Evolutionary conservation across 129 eudicot genomes (phyloP).

Genomic region (Ambrosia artemisiifolia): DNA sequence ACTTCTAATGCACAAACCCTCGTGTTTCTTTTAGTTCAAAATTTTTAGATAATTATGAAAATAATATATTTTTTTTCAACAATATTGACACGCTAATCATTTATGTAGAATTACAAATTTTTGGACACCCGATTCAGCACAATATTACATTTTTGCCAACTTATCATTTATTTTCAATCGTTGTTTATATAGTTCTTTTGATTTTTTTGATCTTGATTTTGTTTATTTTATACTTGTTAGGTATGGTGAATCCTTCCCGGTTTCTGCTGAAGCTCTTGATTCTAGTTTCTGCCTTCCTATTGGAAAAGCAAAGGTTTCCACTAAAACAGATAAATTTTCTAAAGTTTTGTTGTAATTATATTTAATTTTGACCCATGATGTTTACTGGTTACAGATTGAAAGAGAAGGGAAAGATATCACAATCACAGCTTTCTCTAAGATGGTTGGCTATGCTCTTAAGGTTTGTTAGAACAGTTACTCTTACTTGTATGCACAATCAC

Average conservation of each 20-base stretch:
- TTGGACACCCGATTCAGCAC: neutral
- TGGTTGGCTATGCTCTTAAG: constrained; percentile 86
- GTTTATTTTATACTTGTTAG: constrained; percentile 23
- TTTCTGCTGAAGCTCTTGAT: constrained; percentile 58
- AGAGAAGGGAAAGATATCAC: constrained; percentile 72
- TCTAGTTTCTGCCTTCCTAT: constrained; percentile 62
- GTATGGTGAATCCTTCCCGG: constrained; percentile 70
- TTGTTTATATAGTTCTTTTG: neutral
- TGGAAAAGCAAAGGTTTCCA: constrained; percentile 66
- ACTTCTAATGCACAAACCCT: neutral
- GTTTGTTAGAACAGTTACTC: constrained; percentile 33
- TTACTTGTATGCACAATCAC: neutral
- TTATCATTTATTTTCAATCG: constrained; percentile 4
- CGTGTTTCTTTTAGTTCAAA: neutral
- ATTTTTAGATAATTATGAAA: neutral
- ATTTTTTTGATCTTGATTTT: neutral
- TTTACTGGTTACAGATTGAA: constrained; percentile 48
- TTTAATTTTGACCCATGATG: neutral
- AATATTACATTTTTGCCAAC: neutral
- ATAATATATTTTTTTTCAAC: neutral
- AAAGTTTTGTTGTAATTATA: neutral
- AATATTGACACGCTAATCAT: neutral
- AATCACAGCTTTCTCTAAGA: constrained; percentile 76
- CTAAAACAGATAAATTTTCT: neutral
- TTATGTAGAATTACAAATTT: neutral